Conservation (phyloP, 768 basidiomycete genomes). For the Collybia sp. region DNA sequence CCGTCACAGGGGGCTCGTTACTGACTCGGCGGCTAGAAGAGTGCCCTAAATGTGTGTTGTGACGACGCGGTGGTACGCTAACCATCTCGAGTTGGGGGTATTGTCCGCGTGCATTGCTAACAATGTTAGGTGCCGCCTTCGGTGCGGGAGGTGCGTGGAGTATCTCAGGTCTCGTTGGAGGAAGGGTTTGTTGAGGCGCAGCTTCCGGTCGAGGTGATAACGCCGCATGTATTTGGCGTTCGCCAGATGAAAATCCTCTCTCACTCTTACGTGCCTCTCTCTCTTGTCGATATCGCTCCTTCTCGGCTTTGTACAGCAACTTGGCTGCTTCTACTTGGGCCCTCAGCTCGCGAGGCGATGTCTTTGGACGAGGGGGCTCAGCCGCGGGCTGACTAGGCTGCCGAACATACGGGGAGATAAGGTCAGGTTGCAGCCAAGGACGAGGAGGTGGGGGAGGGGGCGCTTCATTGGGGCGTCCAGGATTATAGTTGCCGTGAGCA, state of each 20-base stretch:
- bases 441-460: slow-evolving; percentile 15
- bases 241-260: slow-evolving; percentile 10
- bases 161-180: too few species aligned
- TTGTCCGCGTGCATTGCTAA: slow-evolving; percentile 56
- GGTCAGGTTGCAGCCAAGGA: slow-evolving; percentile 9
- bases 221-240: not conserved
- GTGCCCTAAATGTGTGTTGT: slow-evolving; percentile 38
- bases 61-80: slow-evolving; percentile 42
- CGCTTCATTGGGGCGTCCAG: not conserved
- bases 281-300: slow-evolving; percentile 62
- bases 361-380: slow-evolving; percentile 9
- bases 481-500: slow-evolving; percentile 2
- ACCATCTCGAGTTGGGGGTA: slow-evolving; percentile 64
- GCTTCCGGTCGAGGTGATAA: not conserved
- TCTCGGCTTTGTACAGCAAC: slow-evolving; percentile 59
- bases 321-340: slow-evolving; percentile 64
- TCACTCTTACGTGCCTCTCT: slow-evolving; percentile 44
- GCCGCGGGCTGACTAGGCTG: slow-evolving; percentile 11
- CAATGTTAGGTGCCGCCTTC: slow-evolving; percentile 33
- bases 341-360: slow-evolving; percentile 31
- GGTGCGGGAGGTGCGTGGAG: not conserved
- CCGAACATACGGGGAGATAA: too few species aligned
- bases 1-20: slow-evolving; percentile 20
- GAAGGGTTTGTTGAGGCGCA: too few species aligned
- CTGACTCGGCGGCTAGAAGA: slow-evolving; percentile 19